A percentile compares a stretch with the other conserved stretches of the same genome.
Conservation (phyloP, 345 rosid species). For the Populus ilicifolia region DNA sequence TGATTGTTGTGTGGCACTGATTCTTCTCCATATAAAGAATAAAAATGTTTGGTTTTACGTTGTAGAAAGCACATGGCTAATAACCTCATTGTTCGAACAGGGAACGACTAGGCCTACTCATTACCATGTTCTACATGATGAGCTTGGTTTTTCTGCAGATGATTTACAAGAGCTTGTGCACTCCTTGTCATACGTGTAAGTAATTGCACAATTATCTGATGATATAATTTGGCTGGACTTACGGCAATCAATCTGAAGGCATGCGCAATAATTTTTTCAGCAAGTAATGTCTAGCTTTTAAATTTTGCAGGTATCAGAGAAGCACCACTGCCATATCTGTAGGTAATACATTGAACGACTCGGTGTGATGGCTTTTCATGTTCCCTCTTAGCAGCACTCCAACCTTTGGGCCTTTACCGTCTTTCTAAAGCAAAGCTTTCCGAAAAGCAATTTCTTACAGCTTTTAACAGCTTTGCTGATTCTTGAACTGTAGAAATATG, state of each 20-base stretch:
- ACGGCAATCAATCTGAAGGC: neutral
- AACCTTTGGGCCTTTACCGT: too few species aligned
- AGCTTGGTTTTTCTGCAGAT: constrained; percentile 31
- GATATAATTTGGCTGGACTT: too few species aligned
- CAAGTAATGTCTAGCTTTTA: neutral
- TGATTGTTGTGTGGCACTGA: neutral
- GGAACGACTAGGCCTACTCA: constrained; percentile 35
- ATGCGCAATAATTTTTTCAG: neutral
- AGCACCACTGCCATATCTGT: constrained; percentile 40
- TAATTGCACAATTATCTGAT: neutral
- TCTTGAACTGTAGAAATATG: neutral
- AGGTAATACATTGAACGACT: constrained; percentile 11
- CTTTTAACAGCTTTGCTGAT: neutral
- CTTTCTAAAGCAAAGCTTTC: too few species aligned
- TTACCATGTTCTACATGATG: constrained; percentile 30
- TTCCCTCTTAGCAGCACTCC: too few species aligned
- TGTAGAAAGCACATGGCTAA: too few species aligned
- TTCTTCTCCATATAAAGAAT: neutral
- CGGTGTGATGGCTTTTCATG: neutral
- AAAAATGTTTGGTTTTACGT: neutral
- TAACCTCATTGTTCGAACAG: neutral
- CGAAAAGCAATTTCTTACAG: too few species aligned
- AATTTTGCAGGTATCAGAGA: constrained; percentile 37
- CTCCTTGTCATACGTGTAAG: constrained; percentile 40
- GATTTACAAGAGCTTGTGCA: constrained; percentile 35